These are phyloP conservation scores for Suillus decipiens DNA, from an alignment of 768 basidiomycete genomes.

Conservation along the genomic window DNA sequence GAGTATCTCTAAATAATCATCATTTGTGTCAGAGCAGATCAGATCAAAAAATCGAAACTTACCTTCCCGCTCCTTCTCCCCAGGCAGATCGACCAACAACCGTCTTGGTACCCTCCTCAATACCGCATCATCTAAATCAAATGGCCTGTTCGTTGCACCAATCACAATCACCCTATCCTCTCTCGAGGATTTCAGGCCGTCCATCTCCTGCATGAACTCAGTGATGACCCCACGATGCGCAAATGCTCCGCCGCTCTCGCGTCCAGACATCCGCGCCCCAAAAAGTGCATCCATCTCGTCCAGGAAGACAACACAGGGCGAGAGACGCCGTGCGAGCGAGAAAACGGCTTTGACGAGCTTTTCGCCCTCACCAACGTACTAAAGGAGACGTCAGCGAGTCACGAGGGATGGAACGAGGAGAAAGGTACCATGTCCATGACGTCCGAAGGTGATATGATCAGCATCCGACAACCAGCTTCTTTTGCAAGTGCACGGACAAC, in stretches of 20 bases:
- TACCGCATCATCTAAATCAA: constrained; percentile 90
- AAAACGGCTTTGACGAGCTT: constrained; percentile 90
- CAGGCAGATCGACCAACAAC: constrained; percentile 86
- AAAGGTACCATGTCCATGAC: constrained; percentile 90
- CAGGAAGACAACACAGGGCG: constrained; percentile 92
- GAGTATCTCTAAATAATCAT: constrained; percentile 65
- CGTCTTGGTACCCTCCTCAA: constrained; percentile 85
- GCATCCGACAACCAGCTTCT: constrained; percentile 93
- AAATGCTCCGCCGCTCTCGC: constrained; percentile 75
- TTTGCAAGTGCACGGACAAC: constrained; percentile 89
- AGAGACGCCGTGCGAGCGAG: constrained; percentile 77
- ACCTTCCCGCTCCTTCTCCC: constrained; percentile 85
- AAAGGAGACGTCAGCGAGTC: constrained; percentile 12
- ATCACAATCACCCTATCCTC: constrained; percentile 88
- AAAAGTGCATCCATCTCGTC: constrained; percentile 96
- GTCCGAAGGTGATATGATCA: constrained; percentile 87
- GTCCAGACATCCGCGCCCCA: constrained; percentile 76
- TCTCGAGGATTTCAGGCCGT: constrained; percentile 79
- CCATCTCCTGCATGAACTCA: constrained; percentile 97
- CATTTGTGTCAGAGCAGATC: constrained; percentile 11
- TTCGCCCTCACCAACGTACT: constrained; percentile 91
- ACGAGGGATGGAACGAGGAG: constrained; percentile 6
- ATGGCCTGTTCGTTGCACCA: constrained; percentile 91
- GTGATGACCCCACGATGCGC: constrained; percentile 89
- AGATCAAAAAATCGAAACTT: constrained; percentile 20